phyloP scores from a whole-genome alignment of 2,329 filamentous ascomycete species.

The Nemania abortiva region DNA sequence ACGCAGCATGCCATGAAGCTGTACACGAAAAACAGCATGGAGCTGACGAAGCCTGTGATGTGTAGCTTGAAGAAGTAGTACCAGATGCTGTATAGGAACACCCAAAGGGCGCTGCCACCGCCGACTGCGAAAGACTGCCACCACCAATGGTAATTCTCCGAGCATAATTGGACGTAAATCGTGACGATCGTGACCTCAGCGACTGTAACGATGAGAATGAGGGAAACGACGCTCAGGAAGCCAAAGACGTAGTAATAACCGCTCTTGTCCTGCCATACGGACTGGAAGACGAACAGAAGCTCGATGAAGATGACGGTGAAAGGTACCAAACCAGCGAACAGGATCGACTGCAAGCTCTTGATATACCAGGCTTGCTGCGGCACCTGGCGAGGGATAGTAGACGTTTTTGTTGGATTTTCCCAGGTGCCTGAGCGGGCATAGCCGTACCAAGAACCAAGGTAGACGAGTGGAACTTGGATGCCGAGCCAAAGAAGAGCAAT shows the following conservation, averaged over 20 bases:
- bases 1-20: constrained; percentile 84
- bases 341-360: constrained; percentile 69
- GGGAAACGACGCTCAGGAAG: constrained; percentile 79
- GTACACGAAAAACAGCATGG: constrained; percentile 87
- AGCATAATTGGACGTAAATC: constrained; percentile 84
- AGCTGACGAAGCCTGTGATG: constrained; percentile 82
- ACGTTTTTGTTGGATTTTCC: constrained; percentile 86
- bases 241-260: constrained; percentile 94
- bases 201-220: constrained; percentile 80
- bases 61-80: constrained; percentile 86
- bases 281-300: constrained; percentile 87
- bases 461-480: constrained; percentile 87
- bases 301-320: constrained; percentile 92
- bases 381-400: constrained; percentile 76
- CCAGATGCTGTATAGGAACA: constrained; percentile 86
- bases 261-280: constrained; percentile 89
- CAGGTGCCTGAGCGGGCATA: constrained; percentile 75
- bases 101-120: constrained; percentile 80
- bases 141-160: constrained; percentile 93
- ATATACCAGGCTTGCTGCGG: constrained; percentile 82
- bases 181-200: constrained; percentile 86
- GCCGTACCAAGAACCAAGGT: constrained; percentile 82
- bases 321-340: constrained; percentile 82
- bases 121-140: constrained; percentile 89
- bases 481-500: constrained; percentile 84